Evolutionary conservation across 371 early-diverging fungal species (phyloP), one percentile per base, ranked within the genome.

Genomic region (Actinomortierella ambigua): DNA sequence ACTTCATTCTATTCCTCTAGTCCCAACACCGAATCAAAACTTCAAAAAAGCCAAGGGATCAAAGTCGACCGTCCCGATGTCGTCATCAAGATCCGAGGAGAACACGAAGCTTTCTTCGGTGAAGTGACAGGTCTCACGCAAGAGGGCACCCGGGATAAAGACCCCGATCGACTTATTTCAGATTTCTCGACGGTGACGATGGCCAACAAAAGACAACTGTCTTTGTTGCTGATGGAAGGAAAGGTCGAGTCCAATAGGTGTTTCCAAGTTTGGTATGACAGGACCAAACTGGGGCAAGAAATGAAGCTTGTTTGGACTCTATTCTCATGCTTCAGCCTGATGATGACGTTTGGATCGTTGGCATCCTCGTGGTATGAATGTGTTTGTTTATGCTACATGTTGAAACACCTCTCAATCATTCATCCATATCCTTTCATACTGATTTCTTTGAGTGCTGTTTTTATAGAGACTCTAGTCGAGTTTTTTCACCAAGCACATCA

Each of bases 241-340:
- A n/a, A n/a, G n/a, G n/a, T n/a, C n/a, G n/a, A n/a, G n/a, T n/a
- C n/a, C n/a, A n/a, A n/a, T n/a, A n/a, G n/a, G n/a, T n/a, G n/a
- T n/a, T n/a, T n/a, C n/a, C n/a, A n/a, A n/a, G n/a, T n/a, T n/a
- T n/a, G n/a, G n/a, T n/a, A n/a, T n/a, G n/a, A n/a, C n/a, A n/a
- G n/a, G n/a, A n/a, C n/a, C n/a, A n/a, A n/a, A n/a, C n/a, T n/a
- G n/a, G n/a, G n/a, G n/a, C 62, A 61, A 28, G 62, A 55, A 46
- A 55, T 61, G 62, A 55, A 61, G 26, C 55, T 61, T 18, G 53
- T 55, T 29, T 61, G 24, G 55, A 61, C 55, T 54, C 61, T 23
- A 61, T 54, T 2, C 18, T 55, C 27, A 24, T 24, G 55, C 61
- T 61, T 54, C 29, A 15, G 34, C 61, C 61, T 17, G 27, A 18